phyloP scores from a whole-genome alignment of 2,329 filamentous ascomycete species.

The Mollisiaceae sp. region DNA sequence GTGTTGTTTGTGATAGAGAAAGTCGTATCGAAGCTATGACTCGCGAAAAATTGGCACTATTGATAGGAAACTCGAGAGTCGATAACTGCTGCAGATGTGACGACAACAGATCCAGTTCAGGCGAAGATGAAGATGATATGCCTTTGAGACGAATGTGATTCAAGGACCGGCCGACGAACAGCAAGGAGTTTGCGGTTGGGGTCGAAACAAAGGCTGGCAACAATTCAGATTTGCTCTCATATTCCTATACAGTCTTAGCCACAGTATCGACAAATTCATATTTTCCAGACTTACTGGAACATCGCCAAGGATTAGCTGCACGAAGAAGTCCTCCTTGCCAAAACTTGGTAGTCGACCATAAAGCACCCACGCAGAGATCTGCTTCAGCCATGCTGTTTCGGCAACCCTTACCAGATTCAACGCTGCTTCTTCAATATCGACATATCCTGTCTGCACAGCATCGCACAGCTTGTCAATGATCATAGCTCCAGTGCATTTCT shows the following conservation, averaged over 20 bases:
- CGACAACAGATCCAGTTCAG: slow-evolving; percentile 65
- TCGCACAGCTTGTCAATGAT: slow-evolving; percentile 78
- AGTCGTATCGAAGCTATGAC: slow-evolving; percentile 78
- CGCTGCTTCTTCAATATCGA: slow-evolving; percentile 80
- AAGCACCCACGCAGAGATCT: slow-evolving; percentile 87
- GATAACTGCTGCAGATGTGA: slow-evolving; percentile 74
- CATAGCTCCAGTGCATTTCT: slow-evolving; percentile 66
- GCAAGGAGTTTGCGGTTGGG: slow-evolving; percentile 77
- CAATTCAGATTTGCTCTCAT: slow-evolving; percentile 61
- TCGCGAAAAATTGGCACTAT: slow-evolving; percentile 69
- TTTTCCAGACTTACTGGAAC: slow-evolving; percentile 40
- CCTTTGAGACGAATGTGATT: slow-evolving; percentile 75
- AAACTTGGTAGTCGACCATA: slow-evolving; percentile 83
- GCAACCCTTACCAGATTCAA: slow-evolving; percentile 75
- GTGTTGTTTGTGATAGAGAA: slow-evolving; percentile 80
- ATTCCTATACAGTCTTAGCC: slow-evolving; percentile 53
- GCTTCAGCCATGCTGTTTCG: slow-evolving; percentile 90
- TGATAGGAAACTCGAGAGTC: slow-evolving; percentile 74
- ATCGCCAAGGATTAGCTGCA: slow-evolving; percentile 54
- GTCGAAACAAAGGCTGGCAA: slow-evolving; percentile 81
- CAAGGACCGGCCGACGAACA: slow-evolving; percentile 89
- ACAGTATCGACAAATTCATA: not conserved
- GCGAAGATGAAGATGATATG: slow-evolving; percentile 47
- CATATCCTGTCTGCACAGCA: slow-evolving; percentile 86
- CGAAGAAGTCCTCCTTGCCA: slow-evolving; percentile 86